phyloP scores from a whole-genome alignment of 148 eudicot genomes.

The Vaccinium corymbosum region DNA sequence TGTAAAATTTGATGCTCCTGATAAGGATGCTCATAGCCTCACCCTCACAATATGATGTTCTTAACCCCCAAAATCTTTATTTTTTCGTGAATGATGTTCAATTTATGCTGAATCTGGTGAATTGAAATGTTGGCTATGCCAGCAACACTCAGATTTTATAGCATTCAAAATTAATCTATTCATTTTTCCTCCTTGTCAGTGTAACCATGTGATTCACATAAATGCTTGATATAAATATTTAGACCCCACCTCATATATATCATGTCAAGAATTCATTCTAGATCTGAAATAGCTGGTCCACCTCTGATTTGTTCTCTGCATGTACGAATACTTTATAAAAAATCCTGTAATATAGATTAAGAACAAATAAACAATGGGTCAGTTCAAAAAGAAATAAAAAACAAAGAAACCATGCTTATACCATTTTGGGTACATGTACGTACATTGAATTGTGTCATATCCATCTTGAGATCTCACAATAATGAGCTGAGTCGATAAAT shows the following conservation, averaged over 20 bases:
- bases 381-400: too few species aligned
- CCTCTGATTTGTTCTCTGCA: neutral
- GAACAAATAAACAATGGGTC: too few species aligned
- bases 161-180: neutral
- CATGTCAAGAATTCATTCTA: neutral
- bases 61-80: neutral
- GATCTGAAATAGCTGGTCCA: neutral
- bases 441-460: too few species aligned
- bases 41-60: too few species aligned
- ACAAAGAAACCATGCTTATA: too few species aligned
- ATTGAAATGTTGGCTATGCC: neutral
- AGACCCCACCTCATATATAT: neutral
- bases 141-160: neutral
- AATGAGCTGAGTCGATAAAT: too few species aligned
- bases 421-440: too few species aligned
- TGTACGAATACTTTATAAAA: neutral
- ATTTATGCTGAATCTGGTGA: neutral
- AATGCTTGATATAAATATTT: neutral
- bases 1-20: too few species aligned
- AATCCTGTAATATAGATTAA: too few species aligned
- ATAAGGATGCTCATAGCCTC: too few species aligned
- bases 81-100: neutral
- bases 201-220: conserved; percentile 2
- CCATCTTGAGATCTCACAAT: too few species aligned
- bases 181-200: neutral